These are phyloP conservation scores for Citrullus amarus DNA, from an alignment of 306 rosid genomes.

Conservation along the genomic window DNA sequence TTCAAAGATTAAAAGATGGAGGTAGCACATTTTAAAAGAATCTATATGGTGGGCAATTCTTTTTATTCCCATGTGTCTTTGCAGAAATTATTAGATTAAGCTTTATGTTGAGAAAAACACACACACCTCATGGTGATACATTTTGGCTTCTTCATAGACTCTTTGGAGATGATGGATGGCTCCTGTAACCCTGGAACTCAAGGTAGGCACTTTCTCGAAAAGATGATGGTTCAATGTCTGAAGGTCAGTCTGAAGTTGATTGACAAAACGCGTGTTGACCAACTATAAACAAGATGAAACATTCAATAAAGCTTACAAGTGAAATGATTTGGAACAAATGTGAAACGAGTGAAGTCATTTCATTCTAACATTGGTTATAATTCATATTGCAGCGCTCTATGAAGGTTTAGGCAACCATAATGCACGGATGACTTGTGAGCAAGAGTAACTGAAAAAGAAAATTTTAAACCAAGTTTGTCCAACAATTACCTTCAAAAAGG, in stretches of 20 bases:
- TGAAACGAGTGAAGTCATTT: not conserved
- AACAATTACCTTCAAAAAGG: slow-evolving; percentile 50
- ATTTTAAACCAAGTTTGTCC: not conserved
- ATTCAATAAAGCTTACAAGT: slow-evolving; percentile 4
- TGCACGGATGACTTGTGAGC: not conserved
- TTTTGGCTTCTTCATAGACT: slow-evolving; percentile 27
- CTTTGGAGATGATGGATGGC: slow-evolving; percentile 37
- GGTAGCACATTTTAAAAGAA: not conserved
- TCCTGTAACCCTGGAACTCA: slow-evolving; percentile 30
- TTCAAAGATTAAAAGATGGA: not conserved
- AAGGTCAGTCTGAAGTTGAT: slow-evolving; percentile 18
- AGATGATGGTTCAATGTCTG: slow-evolving; percentile 25
- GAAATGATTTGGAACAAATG: slow-evolving; percentile 1
- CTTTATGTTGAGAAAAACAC: slow-evolving; percentile 10
- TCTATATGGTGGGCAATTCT: not conserved
- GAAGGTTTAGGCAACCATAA: not conserved
- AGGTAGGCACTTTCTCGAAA: slow-evolving; percentile 19
- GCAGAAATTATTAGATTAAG: not conserved
- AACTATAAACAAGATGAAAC: slow-evolving; percentile 30
- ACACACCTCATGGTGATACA: slow-evolving; percentile 74
- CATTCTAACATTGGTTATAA: not conserved
- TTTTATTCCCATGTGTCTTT: not conserved
- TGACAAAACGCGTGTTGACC: slow-evolving; percentile 25
- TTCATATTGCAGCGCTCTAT: not conserved
- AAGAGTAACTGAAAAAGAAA: not conserved